Conservation (phyloP, 148 eudicot genomes). For the Dysphania ambrosioides region DNA sequence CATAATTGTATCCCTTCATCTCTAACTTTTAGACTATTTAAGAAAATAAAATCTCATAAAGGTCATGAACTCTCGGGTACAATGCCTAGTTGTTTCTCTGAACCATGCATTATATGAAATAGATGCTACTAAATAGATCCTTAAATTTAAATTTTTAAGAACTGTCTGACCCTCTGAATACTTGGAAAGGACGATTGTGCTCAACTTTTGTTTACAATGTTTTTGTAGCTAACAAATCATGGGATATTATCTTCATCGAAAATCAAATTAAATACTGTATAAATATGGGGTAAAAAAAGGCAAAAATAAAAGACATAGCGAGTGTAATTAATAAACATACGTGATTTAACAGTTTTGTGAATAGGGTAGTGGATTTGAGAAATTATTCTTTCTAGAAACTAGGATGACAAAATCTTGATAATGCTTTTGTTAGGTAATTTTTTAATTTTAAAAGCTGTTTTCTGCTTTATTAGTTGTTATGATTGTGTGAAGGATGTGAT, state of each 20-base stretch:
- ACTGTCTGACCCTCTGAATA: too few species aligned
- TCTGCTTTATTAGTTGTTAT: slow-evolving; percentile 4
- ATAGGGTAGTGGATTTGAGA: background rate
- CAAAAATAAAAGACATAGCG: background rate
- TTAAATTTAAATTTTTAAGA: too few species aligned
- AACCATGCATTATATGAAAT: background rate
- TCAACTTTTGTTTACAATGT: background rate
- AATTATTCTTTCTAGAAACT: background rate
- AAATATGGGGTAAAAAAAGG: too few species aligned
- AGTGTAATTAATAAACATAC: background rate
- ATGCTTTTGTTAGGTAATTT: background rate
- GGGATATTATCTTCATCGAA: background rate
- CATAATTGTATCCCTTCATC: background rate
- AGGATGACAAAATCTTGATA: slow-evolving; percentile 10
- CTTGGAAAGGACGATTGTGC: too few species aligned
- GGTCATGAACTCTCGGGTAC: background rate
- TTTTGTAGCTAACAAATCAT: background rate
- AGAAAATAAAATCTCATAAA: background rate
- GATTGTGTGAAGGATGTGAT: background rate
- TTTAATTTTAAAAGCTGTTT: background rate
- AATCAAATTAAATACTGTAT: background rate
- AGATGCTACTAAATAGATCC: background rate
- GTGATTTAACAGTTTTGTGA: too few species aligned
- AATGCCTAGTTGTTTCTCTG: background rate
- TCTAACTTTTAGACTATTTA: background rate